Evolutionary conservation across 2,329 filamentous ascomycete species (phyloP), one percentile per base, ranked within the genome.

Genomic region (Neoscytalidium dimidiatum): DNA sequence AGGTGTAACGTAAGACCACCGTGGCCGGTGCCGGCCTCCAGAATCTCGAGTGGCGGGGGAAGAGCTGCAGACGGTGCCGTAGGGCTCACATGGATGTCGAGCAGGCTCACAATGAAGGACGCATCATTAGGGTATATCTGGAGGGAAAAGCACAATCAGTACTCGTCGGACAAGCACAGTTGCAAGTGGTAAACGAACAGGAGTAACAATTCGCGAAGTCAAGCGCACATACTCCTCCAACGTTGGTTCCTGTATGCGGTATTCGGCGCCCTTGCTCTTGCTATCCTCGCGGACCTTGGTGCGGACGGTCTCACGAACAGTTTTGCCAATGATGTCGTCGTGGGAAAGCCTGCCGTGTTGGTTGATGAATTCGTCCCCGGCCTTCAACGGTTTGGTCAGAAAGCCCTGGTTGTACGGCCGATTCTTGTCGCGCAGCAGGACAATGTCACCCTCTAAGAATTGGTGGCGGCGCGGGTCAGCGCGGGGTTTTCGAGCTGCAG

Each of bases 21-120:
- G 81, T 94, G 91, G n/a, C 92, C 92, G 3, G 92, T 95, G 17
- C 92, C 92, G 52, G 91, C 91, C 77, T 95, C 92, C 61, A 95
- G 88, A 49, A 95, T 91, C 73, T 94, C 90, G 13, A 94, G 75
- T 0, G 83, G 85, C 8, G 80, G 76, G 58, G 67, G 43, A 14
- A 44, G 21, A 1, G 17, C 29, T 11, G 19, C 41, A 23, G 38
- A 13, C 78, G 74, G 5, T 77, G 74, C 78, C 72, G 41, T 71
- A 68, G 31, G 78, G 70, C 71, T 79, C 31, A 87, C 85, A 73
- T 94, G 88, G 49, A 95, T 82, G 74, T 95, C 91, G 23, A 96
- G 84, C 26, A 94, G 81, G 1, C 87, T 90, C 41, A 92, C 88
- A 61, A 95, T 94, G 33, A 91, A 79, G 68, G 85, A 89, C 19